Evolutionary conservation across 2,329 filamentous ascomycete species (phyloP).

Genomic region (Fusarium longipes): DNA sequence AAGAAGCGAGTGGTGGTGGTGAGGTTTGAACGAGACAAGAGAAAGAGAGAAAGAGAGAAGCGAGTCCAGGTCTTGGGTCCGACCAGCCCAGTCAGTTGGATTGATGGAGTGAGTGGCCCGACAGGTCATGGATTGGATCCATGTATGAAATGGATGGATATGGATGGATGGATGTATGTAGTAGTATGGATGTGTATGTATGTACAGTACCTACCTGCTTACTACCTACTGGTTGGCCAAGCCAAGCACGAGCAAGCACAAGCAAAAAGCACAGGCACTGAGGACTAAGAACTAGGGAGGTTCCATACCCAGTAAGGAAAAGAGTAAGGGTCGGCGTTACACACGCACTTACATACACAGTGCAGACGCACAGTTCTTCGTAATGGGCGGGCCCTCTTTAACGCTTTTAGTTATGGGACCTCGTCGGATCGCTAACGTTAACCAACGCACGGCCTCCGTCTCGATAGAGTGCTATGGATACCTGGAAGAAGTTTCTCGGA

Average conservation of each 20-base stretch:
- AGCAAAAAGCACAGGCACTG: conserved; percentile 4
- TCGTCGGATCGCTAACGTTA: conserved; percentile 15
- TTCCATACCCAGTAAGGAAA: too few species aligned
- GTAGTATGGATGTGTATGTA: background rate
- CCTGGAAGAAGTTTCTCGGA: conserved; percentile 1
- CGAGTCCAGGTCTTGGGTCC: conserved; percentile 17
- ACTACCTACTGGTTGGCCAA: too few species aligned
- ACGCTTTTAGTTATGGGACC: conserved; percentile 15
- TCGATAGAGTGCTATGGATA: conserved; percentile 28
- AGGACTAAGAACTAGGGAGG: background rate
- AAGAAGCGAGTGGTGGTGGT: conserved; percentile 30
- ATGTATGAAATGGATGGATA: conserved; percentile 10
- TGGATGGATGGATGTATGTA: conserved; percentile 20
- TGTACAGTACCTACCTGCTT: conserved; percentile 9
- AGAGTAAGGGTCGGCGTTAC: conserved; percentile 30
- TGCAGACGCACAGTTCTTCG: conserved; percentile 31
- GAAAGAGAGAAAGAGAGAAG: conserved; percentile 24
- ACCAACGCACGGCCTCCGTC: conserved; percentile 41
- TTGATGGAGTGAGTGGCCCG: conserved; percentile 4
- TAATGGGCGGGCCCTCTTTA: background rate
- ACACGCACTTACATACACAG: conserved; percentile 40
- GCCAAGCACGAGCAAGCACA: conserved; percentile 22
- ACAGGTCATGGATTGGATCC: conserved; percentile 32
- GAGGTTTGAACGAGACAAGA: conserved; percentile 44
- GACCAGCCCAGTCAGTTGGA: conserved; percentile 20